phyloP scores from a whole-genome alignment of 2,329 filamentous ascomycete genomes.

The Xylaria sp. region DNA sequence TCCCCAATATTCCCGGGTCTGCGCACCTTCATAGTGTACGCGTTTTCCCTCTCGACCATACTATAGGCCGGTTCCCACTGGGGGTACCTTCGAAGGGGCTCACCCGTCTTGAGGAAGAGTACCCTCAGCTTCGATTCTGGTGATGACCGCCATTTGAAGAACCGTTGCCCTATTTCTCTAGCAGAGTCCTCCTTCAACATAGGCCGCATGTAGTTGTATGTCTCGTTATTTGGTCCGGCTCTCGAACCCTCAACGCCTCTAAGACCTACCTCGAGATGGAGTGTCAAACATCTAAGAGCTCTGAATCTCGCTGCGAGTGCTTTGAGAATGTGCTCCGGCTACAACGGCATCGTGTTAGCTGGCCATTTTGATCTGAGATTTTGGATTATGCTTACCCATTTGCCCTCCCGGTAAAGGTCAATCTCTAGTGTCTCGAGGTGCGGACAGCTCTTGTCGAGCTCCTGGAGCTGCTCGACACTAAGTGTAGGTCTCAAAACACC shows the following conservation, averaged over 20 bases:
- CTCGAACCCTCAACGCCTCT: neutral
- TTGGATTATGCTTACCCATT: slow-evolving; percentile 26
- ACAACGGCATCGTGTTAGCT: slow-evolving; percentile 2
- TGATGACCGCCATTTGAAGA: slow-evolving; percentile 25
- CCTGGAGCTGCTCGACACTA: slow-evolving; percentile 16
- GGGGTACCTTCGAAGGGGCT: slow-evolving; percentile 22
- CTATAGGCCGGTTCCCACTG: slow-evolving; percentile 24
- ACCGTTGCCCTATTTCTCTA: slow-evolving; percentile 11
- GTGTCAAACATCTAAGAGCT: slow-evolving; percentile 19
- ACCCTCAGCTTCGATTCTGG: slow-evolving; percentile 5
- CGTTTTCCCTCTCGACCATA: slow-evolving; percentile 4
- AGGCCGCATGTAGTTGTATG: slow-evolving; percentile 1
- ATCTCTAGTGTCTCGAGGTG: slow-evolving; percentile 31
- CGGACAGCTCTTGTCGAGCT: slow-evolving; percentile 30
- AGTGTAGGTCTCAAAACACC: neutral
- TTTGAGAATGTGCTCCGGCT: slow-evolving; percentile 20
- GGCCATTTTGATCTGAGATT: neutral
- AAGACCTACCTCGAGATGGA: slow-evolving; percentile 28
- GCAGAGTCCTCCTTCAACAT: slow-evolving; percentile 20
- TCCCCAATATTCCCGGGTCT: slow-evolving; percentile 5
- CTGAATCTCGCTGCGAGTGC: slow-evolving; percentile 23
- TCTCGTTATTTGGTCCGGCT: neutral
- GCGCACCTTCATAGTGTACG: slow-evolving; percentile 2
- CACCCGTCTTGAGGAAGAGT: slow-evolving; percentile 27
- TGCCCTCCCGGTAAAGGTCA: slow-evolving; percentile 25